Evolutionary conservation across 495 filamentous ascomycete genomes (phyloP).

Genomic region (Penicillium subrubescens): DNA sequence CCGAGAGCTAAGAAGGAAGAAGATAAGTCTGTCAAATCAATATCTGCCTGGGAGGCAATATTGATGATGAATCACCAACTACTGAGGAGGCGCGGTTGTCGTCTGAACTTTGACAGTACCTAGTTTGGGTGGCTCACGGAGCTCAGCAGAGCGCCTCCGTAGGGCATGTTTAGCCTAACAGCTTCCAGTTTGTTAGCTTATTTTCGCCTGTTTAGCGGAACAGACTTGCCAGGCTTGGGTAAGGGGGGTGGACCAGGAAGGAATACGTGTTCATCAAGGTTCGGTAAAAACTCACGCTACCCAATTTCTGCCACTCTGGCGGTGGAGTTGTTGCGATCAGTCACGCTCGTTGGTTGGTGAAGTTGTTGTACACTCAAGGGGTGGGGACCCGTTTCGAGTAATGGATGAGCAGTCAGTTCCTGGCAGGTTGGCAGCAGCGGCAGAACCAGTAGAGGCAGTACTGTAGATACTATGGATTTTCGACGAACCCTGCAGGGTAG

Average conservation of each 20-base stretch:
- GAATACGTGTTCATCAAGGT: slow-evolving; percentile 20
- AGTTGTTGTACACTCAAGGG: not conserved
- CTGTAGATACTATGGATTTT: too few relatives aligned
- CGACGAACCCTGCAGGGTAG: not conserved
- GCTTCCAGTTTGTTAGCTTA: not conserved
- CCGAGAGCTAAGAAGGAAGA: not conserved
- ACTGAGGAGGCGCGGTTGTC: not conserved
- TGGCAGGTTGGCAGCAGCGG: not conserved
- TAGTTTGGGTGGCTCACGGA: not conserved
- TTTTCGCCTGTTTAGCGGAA: not conserved
- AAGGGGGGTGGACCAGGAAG: not conserved
- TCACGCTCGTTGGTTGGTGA: not conserved
- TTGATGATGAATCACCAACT: not conserved
- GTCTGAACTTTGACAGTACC: not conserved
- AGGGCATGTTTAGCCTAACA: not conserved
- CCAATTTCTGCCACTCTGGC: slow-evolving; percentile 7
- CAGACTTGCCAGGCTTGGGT: not conserved
- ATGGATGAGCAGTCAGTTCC: not conserved
- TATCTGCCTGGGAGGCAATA: not conserved
- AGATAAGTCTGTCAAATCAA: not conserved
- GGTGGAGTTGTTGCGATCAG: slow-evolving; percentile 4
- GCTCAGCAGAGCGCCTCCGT: not conserved
- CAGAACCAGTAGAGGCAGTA: not conserved
- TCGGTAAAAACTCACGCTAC: slow-evolving; percentile 16
- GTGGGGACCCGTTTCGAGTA: not conserved